Evolutionary conservation across 2,329 filamentous ascomycete species (phyloP).

Genomic region (Talaromyces albobiverticillius): DNA sequence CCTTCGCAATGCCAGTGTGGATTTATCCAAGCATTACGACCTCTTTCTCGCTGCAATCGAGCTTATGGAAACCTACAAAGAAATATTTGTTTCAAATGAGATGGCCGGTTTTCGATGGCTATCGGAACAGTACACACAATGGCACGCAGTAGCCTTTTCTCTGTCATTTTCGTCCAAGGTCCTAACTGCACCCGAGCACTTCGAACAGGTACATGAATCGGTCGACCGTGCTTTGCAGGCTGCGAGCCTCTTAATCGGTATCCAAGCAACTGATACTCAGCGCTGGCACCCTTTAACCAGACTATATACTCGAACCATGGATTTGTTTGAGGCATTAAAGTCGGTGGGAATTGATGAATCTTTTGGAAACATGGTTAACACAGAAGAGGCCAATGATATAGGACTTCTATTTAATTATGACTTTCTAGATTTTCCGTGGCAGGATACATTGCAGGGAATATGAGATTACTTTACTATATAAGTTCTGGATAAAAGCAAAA

Average conservation of each 20-base stretch:
- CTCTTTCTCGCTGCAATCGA: constrained; percentile 3
- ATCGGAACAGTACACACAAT: constrained; percentile 6
- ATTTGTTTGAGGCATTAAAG: background rate
- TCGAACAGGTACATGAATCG: background rate
- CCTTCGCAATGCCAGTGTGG: background rate
- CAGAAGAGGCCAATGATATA: background rate
- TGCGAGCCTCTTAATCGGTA: background rate
- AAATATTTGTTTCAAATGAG: background rate
- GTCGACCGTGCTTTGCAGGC: background rate
- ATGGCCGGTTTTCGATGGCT: background rate
- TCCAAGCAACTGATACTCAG: background rate
- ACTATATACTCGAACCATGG: background rate
- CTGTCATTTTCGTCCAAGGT: background rate
- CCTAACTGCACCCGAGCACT: background rate
- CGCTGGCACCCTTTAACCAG: background rate
- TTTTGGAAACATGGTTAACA: background rate
- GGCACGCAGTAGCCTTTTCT: constrained; percentile 8
- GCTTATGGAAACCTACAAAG: background rate
- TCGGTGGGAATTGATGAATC: background rate
- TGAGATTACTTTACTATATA: too few species aligned
- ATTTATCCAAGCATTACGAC: background rate
- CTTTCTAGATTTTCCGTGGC: background rate
- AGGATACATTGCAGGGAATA: background rate
- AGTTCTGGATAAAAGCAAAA: too few species aligned
- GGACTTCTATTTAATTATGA: background rate